Evolutionary conservation across 164 flowering plant species (phyloP).

Genomic region (Chimonanthus praecox): DNA sequence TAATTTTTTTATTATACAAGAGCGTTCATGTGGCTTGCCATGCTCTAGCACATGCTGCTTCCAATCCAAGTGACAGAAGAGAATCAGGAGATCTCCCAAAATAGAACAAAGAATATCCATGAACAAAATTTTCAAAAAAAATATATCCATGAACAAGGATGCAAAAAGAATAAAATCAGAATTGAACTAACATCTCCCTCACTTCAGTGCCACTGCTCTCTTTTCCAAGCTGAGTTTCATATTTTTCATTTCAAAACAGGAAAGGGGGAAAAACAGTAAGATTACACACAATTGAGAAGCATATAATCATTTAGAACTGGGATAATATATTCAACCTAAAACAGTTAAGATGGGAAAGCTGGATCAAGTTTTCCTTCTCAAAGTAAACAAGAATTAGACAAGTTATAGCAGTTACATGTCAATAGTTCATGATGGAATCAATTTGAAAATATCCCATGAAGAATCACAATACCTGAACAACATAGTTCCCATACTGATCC

Average conservation of each 20-base stretch:
- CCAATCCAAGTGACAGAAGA: conserved; percentile 5
- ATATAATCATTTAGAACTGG: too few species aligned
- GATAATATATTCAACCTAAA: too few species aligned
- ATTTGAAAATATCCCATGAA: neutral
- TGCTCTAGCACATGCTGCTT: conserved; percentile 91
- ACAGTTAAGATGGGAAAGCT: too few species aligned
- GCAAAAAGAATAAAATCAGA: too few species aligned
- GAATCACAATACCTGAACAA: conserved; percentile 76
- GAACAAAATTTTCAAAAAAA: neutral
- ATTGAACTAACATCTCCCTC: too few species aligned
- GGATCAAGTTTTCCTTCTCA: too few species aligned
- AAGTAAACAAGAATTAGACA: neutral
- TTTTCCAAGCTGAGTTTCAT: too few species aligned
- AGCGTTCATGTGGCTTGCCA: conserved; percentile 82
- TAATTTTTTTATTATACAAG: conserved; percentile 54
- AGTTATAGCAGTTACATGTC: neutral
- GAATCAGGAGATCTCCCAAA: neutral
- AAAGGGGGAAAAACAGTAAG: neutral
- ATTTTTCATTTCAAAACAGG: neutral
- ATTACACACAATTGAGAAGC: neutral
- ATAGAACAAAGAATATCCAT: neutral
- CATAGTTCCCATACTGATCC: conserved; percentile 98
- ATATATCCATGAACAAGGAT: too few species aligned
- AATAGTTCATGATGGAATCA: neutral
- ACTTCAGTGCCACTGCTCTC: too few species aligned